A percentile compares a stretch with the other conserved stretches of the same genome.
Conservation (phyloP, 2,329 filamentous ascomycete species). For the Venturia aucupariae region DNA sequence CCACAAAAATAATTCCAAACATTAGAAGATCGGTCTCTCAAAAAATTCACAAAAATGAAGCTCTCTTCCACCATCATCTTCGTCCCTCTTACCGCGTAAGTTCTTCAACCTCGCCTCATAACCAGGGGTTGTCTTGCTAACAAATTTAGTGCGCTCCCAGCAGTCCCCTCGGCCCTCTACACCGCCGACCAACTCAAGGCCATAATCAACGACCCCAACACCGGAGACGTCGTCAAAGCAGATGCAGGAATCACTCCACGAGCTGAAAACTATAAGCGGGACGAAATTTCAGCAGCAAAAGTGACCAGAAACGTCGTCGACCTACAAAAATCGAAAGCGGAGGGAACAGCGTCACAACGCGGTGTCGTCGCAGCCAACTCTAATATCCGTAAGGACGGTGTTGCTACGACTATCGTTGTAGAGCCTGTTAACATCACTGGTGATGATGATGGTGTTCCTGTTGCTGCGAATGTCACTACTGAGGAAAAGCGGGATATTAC, state of each 20-base stretch:
- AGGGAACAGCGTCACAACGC: not conserved
- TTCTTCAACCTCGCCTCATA: not conserved
- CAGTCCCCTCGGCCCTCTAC: not conserved
- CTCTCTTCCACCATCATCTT: not conserved
- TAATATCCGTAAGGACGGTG: too few relatives aligned
- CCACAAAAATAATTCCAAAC: not conserved
- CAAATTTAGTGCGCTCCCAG: not conserved
- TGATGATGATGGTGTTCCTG: not conserved
- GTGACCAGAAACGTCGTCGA: not conserved
- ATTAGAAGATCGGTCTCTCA: not conserved
- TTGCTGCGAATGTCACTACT: too few relatives aligned
- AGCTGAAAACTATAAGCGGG: not conserved
- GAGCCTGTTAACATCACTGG: not conserved
- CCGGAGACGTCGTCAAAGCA: not conserved
- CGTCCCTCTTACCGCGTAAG: not conserved
- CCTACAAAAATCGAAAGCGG: not conserved
- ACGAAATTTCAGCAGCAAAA: not conserved
- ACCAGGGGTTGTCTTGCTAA: not conserved
- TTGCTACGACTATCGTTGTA: not conserved
- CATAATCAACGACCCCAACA: not conserved
- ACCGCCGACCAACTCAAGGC: not conserved
- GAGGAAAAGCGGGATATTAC: too few relatives aligned
- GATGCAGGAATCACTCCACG: not conserved
- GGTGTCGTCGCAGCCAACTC: too few relatives aligned
- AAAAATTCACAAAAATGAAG: not conserved